phyloP scores from a whole-genome alignment of 1,139 yeast genomes.

The Sporopachydermia cereana region DNA sequence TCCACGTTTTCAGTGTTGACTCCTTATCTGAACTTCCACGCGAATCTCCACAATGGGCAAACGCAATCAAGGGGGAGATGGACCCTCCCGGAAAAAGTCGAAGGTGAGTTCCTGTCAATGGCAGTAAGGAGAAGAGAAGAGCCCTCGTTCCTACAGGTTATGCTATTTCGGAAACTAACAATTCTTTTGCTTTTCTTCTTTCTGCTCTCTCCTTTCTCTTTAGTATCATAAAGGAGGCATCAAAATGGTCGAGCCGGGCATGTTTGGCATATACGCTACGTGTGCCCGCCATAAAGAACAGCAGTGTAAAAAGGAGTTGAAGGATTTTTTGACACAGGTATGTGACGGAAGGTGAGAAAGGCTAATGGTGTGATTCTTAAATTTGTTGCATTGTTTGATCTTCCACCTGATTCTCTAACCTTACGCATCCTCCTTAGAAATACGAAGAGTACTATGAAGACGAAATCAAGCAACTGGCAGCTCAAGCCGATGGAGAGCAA shows the following conservation, averaged over 20 bases:
- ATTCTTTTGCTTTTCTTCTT: no score
- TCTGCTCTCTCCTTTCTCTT: no score
- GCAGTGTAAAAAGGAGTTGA: constrained; percentile 63
- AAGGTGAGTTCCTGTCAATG: constrained; percentile 1
- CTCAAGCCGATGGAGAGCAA: constrained; percentile 24
- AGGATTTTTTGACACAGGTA: constrained; percentile 42
- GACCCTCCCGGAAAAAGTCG: not conserved
- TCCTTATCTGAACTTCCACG: no score
- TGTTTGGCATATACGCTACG: constrained; percentile 78
- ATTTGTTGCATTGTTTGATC: no score
- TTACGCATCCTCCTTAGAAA: constrained; percentile 19
- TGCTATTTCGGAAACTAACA: no score
- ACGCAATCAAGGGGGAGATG: not conserved
- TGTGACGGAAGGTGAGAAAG: constrained; percentile 19
- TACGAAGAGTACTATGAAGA: constrained; percentile 38
- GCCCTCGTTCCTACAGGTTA: no score
- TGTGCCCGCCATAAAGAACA: constrained; percentile 71
- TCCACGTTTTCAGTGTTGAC: no score
- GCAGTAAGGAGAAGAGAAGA: no score
- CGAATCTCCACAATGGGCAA: not conserved
- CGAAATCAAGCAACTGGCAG: constrained; percentile 24
- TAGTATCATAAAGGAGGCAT: not conserved
- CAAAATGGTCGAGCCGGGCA: constrained; percentile 48
- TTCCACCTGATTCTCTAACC: no score
- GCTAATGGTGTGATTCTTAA: not conserved